Evolutionary conservation across 2,329 filamentous ascomycete species (phyloP).

Genomic region (Calonectria pauciramosa): DNA sequence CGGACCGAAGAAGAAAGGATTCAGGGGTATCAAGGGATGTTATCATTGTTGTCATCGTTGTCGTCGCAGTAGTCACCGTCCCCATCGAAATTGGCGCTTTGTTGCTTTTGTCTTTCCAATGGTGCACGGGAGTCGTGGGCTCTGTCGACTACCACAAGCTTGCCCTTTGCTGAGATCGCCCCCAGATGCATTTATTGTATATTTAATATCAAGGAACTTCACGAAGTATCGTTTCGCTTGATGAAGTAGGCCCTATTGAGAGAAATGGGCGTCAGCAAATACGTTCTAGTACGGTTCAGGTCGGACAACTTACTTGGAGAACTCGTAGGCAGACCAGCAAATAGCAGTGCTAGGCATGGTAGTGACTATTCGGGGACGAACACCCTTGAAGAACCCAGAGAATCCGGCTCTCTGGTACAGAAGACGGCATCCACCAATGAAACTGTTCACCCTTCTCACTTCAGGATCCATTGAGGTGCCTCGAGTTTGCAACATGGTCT

Average conservation of each 20-base stretch:
- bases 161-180: constrained; percentile 17
- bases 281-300: too few species aligned
- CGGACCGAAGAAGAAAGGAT: constrained; percentile 32
- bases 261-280: constrained; percentile 17
- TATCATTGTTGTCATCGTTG: constrained; percentile 15
- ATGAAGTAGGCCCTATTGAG: constrained; percentile 71
- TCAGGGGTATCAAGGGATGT: constrained; percentile 30
- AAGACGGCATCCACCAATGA: constrained; percentile 83
- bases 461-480: constrained; percentile 86
- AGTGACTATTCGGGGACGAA: constrained; percentile 91
- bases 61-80: constrained; percentile 11
- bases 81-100: constrained; percentile 12
- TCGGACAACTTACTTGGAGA: constrained; percentile 71
- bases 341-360: constrained; percentile 99
- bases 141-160: constrained; percentile 24
- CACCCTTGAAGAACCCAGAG: constrained; percentile 91
- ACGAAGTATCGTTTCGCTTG: constrained; percentile 62
- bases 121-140: constrained; percentile 22
- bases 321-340: constrained; percentile 88
- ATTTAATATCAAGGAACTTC: constrained; percentile 31
- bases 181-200: constrained; percentile 24
- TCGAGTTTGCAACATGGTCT: constrained; percentile 95
- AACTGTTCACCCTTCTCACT: constrained; percentile 85
- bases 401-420: constrained; percentile 88
- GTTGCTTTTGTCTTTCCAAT: constrained; percentile 25